Base-by-base conservation (phyloP, 163 green algal species). In the Volvox carteri region DNA sequence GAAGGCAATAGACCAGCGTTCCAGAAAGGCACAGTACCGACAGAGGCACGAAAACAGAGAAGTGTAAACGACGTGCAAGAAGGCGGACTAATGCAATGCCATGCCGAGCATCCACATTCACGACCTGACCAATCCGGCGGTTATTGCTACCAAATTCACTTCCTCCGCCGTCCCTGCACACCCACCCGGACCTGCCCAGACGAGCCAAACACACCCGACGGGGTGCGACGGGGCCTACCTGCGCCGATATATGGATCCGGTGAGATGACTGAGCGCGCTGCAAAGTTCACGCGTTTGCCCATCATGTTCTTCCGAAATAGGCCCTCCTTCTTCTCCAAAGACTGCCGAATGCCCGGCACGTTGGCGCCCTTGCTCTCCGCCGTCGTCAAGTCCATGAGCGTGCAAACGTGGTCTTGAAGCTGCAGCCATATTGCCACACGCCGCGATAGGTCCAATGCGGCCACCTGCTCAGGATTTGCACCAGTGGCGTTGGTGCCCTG, bases 231-330 rank as follows among this genome's bases (percentile, higher is more conserved):
- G n/a, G n/a, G n/a, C n/a, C n/a, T 25, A 87, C 80, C 80, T 6
- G 68, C 83, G 67, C 94, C 95, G 65, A 99, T 96, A 92, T 97
- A 99, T 21, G 97, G 96, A 93, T 99, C 98, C 14, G 98, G 98
- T 0, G 95, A 98, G 88, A 99, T 99, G 91, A 99, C 98, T 11
- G 97, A 99, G 18, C 98, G 94, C 33, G 95, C 96, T 0, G 98
- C 98, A 93, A 97, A 99, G 95, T 99, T 99, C 79, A 99, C 98
- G 12, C 98, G 95, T 95, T 99, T 99, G 87, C 98, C 98, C 98
- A 99, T 99, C 98, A 99, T 99, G 95, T 99, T 98, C 92, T 99
- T 99, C 46, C 98, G 94, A 94, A 99, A 99, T 86, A 99, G 93
- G 2, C 98, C 98, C 93, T 99, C 98, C 95, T 99, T 99, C 94